A percentile compares a stretch with the other conserved stretches of the same genome.
Conservation (phyloP, 192 early-diverging fungal species). For the Coemansia sp. region DNA sequence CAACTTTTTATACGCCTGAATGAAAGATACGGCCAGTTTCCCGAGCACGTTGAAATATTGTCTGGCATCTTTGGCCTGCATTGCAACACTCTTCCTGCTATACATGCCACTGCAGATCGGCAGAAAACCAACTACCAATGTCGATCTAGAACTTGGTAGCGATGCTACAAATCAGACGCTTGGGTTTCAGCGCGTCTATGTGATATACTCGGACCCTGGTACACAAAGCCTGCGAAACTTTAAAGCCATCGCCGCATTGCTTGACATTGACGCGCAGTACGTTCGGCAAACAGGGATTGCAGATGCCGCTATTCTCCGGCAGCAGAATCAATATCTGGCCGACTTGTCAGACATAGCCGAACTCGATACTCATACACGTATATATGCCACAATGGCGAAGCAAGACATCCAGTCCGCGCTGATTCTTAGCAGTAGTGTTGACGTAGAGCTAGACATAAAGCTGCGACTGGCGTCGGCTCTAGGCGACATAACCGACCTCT, state of each 20-base stretch:
- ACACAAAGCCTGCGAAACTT: conserved; percentile 2
- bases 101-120: not conserved
- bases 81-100: not conserved
- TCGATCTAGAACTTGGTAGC: conserved; percentile 2
- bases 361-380: conserved; percentile 18
- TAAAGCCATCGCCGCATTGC: conserved; percentile 14
- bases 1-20: not conserved
- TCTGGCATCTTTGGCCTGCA: not conserved
- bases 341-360: conserved; percentile 1
- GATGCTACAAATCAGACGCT: conserved; percentile 26
- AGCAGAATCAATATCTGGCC: conserved; percentile 6
- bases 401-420: conserved; percentile 18
- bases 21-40: not conserved
- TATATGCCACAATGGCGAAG: conserved; percentile 21
- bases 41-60: not conserved
- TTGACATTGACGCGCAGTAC: conserved; percentile 13
- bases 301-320: not conserved
- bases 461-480: conserved; percentile 11
- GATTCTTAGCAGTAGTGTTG: conserved; percentile 14
- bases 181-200: conserved; percentile 32
- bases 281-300: conserved; percentile 4
- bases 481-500: not conserved
- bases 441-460: conserved; percentile 31
- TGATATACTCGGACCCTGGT: not conserved
- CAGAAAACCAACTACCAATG: not conserved